phyloP scores from a whole-genome alignment of 305 asterid species.

The Rubia peregrina region DNA sequence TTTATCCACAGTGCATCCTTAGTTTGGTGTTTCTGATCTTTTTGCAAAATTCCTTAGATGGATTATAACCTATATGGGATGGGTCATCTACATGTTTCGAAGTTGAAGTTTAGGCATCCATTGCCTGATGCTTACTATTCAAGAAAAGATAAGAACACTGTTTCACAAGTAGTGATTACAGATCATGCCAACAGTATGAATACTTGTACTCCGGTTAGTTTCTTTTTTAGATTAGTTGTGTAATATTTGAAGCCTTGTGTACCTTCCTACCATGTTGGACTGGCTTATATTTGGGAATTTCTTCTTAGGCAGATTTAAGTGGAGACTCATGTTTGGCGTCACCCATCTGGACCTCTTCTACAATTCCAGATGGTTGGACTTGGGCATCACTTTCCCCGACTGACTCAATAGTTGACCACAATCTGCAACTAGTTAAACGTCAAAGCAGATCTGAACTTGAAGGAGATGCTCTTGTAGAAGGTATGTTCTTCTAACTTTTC shows the following conservation, averaged over 20 bases:
- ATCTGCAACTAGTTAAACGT: slow-evolving; percentile 43
- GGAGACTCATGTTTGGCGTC: slow-evolving; percentile 28
- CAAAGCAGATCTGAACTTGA: slow-evolving; percentile 85
- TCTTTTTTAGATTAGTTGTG: slow-evolving; percentile 6
- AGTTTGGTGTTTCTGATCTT: neutral
- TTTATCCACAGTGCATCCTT: neutral
- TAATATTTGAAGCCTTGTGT: slow-evolving; percentile 11
- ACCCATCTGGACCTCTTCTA: slow-evolving; percentile 71
- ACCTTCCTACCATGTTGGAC: slow-evolving; percentile 16
- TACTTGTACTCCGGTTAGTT: slow-evolving; percentile 44
- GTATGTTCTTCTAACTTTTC: slow-evolving; percentile 33
- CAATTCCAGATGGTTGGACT: slow-evolving; percentile 82
- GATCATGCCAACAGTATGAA: slow-evolving; percentile 29
- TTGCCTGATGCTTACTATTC: slow-evolving; percentile 56
- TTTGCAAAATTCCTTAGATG: slow-evolving; percentile 40
- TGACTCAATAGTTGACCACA: slow-evolving; percentile 41
- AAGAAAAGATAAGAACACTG: slow-evolving; percentile 29
- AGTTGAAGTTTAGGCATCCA: slow-evolving; percentile 81
- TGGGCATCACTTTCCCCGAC: slow-evolving; percentile 49
- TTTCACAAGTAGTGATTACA: slow-evolving; percentile 26
- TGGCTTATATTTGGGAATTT: slow-evolving; percentile 18
- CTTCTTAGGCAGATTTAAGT: slow-evolving; percentile 57
- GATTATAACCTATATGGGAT: slow-evolving; percentile 93
- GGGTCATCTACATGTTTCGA: slow-evolving; percentile 86
- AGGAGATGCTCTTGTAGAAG: slow-evolving; percentile 85